Conservation (phyloP, 176 grass and related monocot species). For the Zea luxurians region DNA sequence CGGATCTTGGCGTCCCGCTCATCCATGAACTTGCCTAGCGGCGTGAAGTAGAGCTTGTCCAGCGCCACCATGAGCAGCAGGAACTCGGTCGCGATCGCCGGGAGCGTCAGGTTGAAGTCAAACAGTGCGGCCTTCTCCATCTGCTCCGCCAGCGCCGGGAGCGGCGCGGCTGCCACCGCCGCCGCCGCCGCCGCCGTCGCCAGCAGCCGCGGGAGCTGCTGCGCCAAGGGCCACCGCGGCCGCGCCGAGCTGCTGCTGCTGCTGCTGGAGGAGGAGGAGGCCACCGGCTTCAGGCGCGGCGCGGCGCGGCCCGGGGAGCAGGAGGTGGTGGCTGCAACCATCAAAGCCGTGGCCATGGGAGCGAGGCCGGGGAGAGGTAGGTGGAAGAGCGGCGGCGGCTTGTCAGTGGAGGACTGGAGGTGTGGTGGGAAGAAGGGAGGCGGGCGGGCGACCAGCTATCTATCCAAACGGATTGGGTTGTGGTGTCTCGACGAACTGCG, state of each 20-base stretch:
- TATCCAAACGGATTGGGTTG: constrained; percentile 47
- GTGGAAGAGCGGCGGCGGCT: neutral
- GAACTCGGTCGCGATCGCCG: constrained; percentile 76
- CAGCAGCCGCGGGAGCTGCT: constrained; percentile 40
- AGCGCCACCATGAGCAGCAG: constrained; percentile 97
- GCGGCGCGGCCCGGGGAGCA: constrained; percentile 44
- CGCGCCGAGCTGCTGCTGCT: neutral
- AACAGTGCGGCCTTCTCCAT: constrained; percentile 96
- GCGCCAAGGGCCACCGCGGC: constrained; percentile 19
- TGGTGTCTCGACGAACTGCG: constrained; percentile 2
- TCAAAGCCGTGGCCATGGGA: constrained; percentile 52
- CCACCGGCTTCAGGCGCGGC: constrained; percentile 31
- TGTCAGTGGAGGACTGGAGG: constrained; percentile 19
- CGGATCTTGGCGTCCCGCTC: constrained; percentile 92
- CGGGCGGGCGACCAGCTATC: constrained; percentile 36
- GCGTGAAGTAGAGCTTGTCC: constrained; percentile 94
- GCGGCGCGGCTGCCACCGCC: constrained; percentile 49
- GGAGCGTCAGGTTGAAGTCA: constrained; percentile 96
- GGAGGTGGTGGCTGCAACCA: constrained; percentile 52
- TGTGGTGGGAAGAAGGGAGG: neutral
- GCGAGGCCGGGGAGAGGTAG: neutral
- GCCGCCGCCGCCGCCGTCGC: constrained; percentile 44
- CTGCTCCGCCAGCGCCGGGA: constrained; percentile 81
- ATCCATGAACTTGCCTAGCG: constrained; percentile 97
- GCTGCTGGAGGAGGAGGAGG: constrained; percentile 25